Conservation (phyloP, 164 flowering plant genomes). For the Kalanchoe fedtschenkoi region DNA sequence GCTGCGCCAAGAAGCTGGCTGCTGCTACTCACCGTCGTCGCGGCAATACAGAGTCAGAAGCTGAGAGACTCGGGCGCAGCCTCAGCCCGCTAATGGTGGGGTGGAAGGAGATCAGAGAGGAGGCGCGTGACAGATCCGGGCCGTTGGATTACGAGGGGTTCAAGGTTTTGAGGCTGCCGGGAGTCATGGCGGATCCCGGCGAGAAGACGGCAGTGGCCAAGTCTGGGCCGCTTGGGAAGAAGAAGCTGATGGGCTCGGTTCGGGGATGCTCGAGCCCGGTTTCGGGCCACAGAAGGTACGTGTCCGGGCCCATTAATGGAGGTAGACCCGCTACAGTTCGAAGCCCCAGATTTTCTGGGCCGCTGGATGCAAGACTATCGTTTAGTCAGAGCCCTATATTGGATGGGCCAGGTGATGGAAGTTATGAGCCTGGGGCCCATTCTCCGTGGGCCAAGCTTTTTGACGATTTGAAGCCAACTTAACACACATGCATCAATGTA, state of each 20-base stretch:
- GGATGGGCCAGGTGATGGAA: not conserved
- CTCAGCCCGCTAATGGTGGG: not conserved
- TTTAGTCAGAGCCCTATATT: not conserved
- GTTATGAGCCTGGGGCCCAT: not conserved
- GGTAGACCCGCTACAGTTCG: not conserved
- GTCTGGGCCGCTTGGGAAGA: not conserved
- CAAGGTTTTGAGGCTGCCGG: not conserved
- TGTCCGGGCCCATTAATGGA: conserved; percentile 1
- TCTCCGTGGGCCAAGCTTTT: not conserved
- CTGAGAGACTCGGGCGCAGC: not conserved
- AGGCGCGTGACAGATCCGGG: not conserved
- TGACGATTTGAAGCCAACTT: not conserved
- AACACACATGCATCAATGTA: no score
- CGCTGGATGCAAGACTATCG: not conserved
- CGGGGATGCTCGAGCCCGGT: no score
- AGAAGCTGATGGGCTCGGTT: not conserved
- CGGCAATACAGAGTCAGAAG: not conserved
- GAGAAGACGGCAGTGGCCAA: not conserved
- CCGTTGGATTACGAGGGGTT: not conserved
- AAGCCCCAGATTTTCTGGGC: not conserved
- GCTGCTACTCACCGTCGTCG: no score
- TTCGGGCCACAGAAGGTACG: not conserved
- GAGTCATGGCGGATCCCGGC: not conserved
- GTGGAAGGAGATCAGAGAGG: not conserved
- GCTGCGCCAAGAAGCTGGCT: not conserved